phyloP scores from a whole-genome alignment of 2,329 filamentous ascomycete genomes.

The Sphaerulina musiva region DNA sequence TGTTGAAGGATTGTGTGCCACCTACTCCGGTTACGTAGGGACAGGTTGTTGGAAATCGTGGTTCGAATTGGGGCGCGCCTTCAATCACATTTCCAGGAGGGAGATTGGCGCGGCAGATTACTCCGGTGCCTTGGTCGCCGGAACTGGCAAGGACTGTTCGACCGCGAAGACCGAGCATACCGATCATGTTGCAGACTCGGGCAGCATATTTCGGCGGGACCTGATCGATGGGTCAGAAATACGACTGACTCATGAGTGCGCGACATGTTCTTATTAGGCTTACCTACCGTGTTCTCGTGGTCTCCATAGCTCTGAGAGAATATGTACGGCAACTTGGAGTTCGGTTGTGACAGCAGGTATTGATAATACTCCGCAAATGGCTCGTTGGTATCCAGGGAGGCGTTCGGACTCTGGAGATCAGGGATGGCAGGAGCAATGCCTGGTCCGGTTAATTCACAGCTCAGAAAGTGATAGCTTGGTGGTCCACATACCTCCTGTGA shows the following conservation, averaged over 20 bases:
- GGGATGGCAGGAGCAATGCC: conserved; percentile 44
- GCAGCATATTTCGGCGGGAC: conserved; percentile 47
- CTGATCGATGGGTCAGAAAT: no score
- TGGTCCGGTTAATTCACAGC: no score
- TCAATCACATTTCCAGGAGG: conserved; percentile 22
- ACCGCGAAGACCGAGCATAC: conserved; percentile 57
- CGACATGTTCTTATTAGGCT: no score
- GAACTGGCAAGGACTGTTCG: conserved; percentile 55
- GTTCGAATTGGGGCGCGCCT: conserved; percentile 1
- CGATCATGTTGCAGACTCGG: conserved; percentile 57
- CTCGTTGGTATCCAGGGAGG: conserved; percentile 53
- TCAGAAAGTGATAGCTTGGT: no score
- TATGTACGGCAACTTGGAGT: conserved; percentile 50
- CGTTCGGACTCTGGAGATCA: conserved; percentile 34
- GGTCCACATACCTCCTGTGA: conserved; percentile 24
- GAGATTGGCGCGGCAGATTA: conserved; percentile 32
- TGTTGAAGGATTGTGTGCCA: conserved; percentile 36
- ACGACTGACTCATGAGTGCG: no score
- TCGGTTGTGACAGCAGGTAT: conserved; percentile 47
- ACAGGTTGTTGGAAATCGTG: conserved; percentile 40
- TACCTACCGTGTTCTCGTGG: conserved; percentile 48
- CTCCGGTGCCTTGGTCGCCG: conserved; percentile 55
- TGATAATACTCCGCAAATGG: conserved; percentile 58
- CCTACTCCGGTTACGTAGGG: conserved; percentile 44
- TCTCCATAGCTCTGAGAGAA: conserved; percentile 61